Percentiles rank a stretch among this genome's conserved stretches.
Conservation (phyloP, 805 yeast genomes). For the Zygotorulaspora florentina region DNA sequence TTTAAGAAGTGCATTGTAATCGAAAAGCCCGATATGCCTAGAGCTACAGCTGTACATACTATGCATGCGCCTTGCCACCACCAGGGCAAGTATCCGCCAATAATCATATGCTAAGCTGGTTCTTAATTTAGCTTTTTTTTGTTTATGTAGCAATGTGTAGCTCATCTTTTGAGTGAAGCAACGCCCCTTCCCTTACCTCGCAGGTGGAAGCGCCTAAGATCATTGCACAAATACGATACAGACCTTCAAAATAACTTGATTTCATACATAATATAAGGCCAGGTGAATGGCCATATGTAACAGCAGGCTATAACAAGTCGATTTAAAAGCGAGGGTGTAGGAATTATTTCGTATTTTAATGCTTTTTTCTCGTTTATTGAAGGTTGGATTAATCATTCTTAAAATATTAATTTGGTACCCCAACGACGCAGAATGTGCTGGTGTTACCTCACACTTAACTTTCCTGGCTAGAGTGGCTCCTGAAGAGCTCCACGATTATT, state of each 20-base stretch:
- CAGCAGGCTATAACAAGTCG: background rate
- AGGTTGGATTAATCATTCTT: background rate
- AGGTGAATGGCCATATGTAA: background rate
- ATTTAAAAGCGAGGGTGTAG: background rate
- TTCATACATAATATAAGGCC: background rate
- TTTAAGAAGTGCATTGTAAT: constrained; percentile 56
- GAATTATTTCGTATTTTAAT: background rate
- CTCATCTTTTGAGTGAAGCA: background rate
- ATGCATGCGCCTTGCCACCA: constrained; percentile 28
- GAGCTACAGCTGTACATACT: constrained; percentile 29
- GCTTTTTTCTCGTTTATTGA: background rate
- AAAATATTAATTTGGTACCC: background rate
- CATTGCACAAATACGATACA: background rate
- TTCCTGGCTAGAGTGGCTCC: constrained; percentile 30
- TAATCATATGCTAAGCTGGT: constrained; percentile 2
- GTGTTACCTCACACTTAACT: constrained; percentile 24
- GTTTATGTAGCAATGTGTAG: background rate
- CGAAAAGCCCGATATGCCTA: constrained; percentile 41
- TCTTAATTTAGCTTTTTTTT: background rate
- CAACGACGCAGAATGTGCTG: constrained; percentile 14
- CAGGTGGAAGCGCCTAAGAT: constrained; percentile 1
- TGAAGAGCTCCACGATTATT: constrained; percentile 27
- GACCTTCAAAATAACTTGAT: background rate
- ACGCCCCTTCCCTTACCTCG: background rate
- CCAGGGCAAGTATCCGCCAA: constrained; percentile 18